Evolutionary conservation across 1,284 basidiomycete genomes (phyloP).

Genomic region (Puccinia triticina): DNA sequence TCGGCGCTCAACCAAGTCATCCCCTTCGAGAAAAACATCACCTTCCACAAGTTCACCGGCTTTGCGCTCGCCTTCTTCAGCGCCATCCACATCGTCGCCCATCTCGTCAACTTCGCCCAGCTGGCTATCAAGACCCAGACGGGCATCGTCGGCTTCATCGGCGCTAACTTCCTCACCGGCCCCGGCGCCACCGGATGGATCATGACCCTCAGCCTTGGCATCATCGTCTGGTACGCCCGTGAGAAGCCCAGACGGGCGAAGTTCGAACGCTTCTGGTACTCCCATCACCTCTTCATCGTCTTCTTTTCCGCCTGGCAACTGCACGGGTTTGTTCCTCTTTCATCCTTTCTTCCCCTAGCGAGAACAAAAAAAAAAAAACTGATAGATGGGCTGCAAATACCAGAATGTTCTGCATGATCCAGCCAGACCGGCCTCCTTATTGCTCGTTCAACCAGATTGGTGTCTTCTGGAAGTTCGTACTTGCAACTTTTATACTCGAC

Average conservation of each 20-base stretch:
- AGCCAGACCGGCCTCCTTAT: conserved; percentile 81
- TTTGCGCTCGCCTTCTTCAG: conserved; percentile 81
- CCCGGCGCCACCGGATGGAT: conserved; percentile 89
- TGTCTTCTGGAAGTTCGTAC: conserved; percentile 80
- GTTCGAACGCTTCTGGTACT: conserved; percentile 86
- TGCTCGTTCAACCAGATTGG: conserved; percentile 82
- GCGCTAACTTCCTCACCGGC: conserved; percentile 73
- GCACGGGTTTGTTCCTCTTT: conserved; percentile 62
- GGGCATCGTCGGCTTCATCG: conserved; percentile 70
- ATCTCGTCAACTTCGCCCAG: conserved; percentile 74
- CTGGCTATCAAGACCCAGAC: conserved; percentile 63
- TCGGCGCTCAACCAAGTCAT: conserved; percentile 80
- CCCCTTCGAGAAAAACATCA: conserved; percentile 63
- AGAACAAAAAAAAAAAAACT: not conserved
- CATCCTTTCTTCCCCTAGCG: not conserved
- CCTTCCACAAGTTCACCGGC: conserved; percentile 74
- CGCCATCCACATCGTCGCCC: conserved; percentile 72
- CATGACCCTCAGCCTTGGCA: conserved; percentile 72
- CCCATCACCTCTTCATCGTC: conserved; percentile 70
- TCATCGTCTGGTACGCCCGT: conserved; percentile 79
- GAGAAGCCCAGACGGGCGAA: conserved; percentile 74
- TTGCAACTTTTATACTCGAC: not conserved
- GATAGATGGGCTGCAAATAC: conserved; percentile 15
- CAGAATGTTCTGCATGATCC: conserved; percentile 90
- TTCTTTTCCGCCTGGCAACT: conserved; percentile 90